Conservation (phyloP, 176 grass and related monocot species). For the Rhynchospora breviuscula region DNA sequence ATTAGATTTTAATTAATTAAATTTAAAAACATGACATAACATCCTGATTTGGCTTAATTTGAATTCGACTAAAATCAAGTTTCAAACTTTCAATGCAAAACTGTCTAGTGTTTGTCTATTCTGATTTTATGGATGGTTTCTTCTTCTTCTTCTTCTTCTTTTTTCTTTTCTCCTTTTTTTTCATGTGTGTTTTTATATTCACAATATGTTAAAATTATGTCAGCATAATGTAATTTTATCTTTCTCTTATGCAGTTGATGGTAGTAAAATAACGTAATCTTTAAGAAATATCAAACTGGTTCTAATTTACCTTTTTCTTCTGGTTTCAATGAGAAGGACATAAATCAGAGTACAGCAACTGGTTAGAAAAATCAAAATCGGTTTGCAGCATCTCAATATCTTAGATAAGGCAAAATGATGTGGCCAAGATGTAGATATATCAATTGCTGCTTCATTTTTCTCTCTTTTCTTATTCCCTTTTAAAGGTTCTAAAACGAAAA, state of each 20-base stretch:
- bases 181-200: background rate
- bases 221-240: background rate
- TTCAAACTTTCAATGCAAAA: no score
- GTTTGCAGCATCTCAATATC: conserved; percentile 12
- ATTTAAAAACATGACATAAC: no score
- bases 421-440: conserved; percentile 14
- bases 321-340: background rate
- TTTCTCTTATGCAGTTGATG: background rate
- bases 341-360: background rate
- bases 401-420: background rate
- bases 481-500: conserved; percentile 12
- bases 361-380: conserved; percentile 2
- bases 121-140: background rate
- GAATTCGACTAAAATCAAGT: no score
- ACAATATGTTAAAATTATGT: background rate
- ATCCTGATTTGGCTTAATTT: no score
- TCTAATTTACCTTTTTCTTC: background rate
- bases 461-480: conserved; percentile 3
- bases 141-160: background rate
- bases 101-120: no score
- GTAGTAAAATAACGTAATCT: background rate
- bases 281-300: background rate
- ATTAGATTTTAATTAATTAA: no score
- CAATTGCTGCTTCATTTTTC: conserved; percentile 12
- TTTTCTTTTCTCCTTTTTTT: background rate